Conservation (phyloP, 1,284 basidiomycete genomes). For the Sporisorium exsertum region DNA sequence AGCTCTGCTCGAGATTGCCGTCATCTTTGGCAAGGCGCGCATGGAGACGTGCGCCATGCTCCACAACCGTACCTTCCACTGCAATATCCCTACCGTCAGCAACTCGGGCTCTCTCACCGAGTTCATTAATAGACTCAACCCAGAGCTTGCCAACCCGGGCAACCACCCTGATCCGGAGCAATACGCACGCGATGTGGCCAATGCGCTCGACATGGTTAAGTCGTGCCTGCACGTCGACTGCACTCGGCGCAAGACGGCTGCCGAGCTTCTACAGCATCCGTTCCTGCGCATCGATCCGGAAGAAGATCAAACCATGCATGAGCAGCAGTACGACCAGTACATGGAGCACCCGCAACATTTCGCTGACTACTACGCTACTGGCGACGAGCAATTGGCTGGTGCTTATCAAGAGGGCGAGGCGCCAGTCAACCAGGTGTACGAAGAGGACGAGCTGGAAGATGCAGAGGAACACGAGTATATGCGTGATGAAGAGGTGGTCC, state of each 20-base stretch:
- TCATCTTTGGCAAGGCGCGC: constrained; percentile 83
- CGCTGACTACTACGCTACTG: constrained; percentile 32
- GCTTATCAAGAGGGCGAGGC: not conserved
- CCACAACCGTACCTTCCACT: constrained; percentile 74
- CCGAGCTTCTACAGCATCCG: constrained; percentile 57
- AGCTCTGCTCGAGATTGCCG: constrained; percentile 92
- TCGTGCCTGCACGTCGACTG: constrained; percentile 64
- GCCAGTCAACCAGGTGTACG: constrained; percentile 1
- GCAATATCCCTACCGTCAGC: constrained; percentile 56
- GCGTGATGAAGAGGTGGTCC: constrained; percentile 26
- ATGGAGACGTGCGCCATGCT: constrained; percentile 89
- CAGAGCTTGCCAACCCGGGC: constrained; percentile 47
- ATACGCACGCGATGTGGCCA: constrained; percentile 54
- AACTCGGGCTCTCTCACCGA: constrained; percentile 53
- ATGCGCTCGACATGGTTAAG: constrained; percentile 61
- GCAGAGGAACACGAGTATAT: constrained; percentile 23
- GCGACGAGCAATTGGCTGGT: constrained; percentile 11
- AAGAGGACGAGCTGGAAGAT: constrained; percentile 30
- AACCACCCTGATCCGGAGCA: constrained; percentile 57
- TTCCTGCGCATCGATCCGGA: constrained; percentile 50
- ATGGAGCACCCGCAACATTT: constrained; percentile 26
- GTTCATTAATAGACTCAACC: constrained; percentile 62
- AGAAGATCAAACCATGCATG: constrained; percentile 24
- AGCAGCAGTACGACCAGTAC: constrained; percentile 10
- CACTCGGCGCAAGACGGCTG: constrained; percentile 60